phyloP scores from a whole-genome alignment of 176 grass and related monocot genomes.

The Oryza australiensis region DNA sequence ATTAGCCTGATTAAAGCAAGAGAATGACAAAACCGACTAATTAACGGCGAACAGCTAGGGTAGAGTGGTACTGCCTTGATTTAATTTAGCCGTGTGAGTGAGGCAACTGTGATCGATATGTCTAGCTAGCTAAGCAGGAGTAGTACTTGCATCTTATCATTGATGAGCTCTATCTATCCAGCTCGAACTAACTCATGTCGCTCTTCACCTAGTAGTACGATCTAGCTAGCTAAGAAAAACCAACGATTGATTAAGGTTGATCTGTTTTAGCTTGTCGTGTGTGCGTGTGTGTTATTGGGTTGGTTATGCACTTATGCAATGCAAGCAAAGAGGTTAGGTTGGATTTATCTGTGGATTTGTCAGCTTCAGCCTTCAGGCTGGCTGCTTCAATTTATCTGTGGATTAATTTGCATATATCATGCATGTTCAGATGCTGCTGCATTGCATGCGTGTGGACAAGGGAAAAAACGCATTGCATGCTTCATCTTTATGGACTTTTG shows the following conservation, averaged over 20 bases:
- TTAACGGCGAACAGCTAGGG: neutral
- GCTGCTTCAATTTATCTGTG: neutral
- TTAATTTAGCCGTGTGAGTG: neutral
- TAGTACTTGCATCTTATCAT: neutral
- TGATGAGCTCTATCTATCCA: neutral
- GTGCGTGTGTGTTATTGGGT: neutral
- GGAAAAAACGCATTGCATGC: neutral
- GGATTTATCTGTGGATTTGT: slow-evolving; percentile 16
- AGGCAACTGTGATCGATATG: neutral
- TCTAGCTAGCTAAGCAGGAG: neutral
- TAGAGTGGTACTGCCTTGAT: neutral
- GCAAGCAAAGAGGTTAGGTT: neutral
- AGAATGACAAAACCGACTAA: neutral
- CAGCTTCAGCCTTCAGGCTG: neutral
- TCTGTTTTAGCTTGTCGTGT: neutral
- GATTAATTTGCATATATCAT: neutral
- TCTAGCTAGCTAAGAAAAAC: neutral
- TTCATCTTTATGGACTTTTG: neutral
- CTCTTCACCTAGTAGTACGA: neutral
- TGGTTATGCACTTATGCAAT: neutral
- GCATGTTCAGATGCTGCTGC: neutral
- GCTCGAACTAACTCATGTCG: neutral
- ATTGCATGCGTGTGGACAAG: slow-evolving; percentile 9
- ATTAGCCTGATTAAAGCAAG: neutral
- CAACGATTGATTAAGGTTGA: neutral